These are phyloP conservation scores for Xylaria nigripes DNA, from an alignment of 495 filamentous ascomycete genomes.

Conservation along the genomic window DNA sequence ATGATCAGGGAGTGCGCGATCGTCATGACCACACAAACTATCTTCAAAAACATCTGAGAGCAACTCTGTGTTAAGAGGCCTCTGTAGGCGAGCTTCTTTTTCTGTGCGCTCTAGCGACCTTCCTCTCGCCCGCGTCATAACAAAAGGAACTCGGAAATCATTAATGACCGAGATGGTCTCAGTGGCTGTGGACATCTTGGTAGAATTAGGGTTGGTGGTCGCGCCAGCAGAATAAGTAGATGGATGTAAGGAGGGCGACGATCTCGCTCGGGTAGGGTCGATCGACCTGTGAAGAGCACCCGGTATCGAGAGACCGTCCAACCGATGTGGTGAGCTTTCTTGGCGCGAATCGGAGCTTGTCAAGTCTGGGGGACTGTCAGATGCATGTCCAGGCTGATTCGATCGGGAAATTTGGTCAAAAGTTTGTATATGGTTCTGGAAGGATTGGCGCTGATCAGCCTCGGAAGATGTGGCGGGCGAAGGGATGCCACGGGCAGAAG, in stretches of 20 bases:
- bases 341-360: conserved; percentile 24
- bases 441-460: conserved; percentile 22
- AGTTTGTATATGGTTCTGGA: conserved; percentile 18
- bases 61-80: conserved; percentile 5
- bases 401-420: conserved; percentile 13
- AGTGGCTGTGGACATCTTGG: conserved; percentile 18
- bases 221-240: conserved; percentile 3
- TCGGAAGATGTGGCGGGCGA: conserved; percentile 11
- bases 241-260: conserved; percentile 14
- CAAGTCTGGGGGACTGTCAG: conserved; percentile 11
- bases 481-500: conserved; percentile 43
- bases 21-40: conserved; percentile 27
- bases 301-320: conserved; percentile 27
- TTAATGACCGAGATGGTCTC: conserved; percentile 29
- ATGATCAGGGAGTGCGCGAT: conserved; percentile 25
- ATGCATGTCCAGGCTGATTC: conserved; percentile 13
- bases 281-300: conserved; percentile 17
- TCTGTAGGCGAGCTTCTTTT: conserved; percentile 31
- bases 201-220: conserved; percentile 6
- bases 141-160: conserved; percentile 29
- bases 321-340: conserved; percentile 20
- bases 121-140: conserved; percentile 23
- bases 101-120: conserved; percentile 36
- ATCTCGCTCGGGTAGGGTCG: conserved; percentile 16
- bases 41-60: conserved; percentile 3